Base-by-base conservation (phyloP, 2,329 filamentous ascomycete species). In the Berkeleyomyces basicola region DNA sequence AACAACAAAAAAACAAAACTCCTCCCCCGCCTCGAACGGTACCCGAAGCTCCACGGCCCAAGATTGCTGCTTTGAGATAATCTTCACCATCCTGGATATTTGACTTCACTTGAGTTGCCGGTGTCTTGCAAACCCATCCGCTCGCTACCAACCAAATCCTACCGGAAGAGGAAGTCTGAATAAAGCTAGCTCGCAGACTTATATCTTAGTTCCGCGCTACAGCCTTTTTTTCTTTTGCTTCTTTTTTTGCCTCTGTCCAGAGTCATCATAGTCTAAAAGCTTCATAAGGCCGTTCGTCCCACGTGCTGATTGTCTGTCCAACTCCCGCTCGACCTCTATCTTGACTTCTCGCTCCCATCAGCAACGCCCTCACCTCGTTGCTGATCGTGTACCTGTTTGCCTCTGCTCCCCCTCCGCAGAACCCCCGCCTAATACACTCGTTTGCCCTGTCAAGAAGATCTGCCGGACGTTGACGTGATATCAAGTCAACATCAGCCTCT, bases 71-170 rank as follows among this genome's bases (percentile, higher is more conserved):
- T 23, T 14, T 55, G 33, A 55, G 33, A 14, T 55, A 14, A n/a
- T 39, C 51, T 16, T 55, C 51, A 55, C 2, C 3, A 23, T 55
- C 31, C 51, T 55, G 14, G 51, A 55, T 55, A 39, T 55, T 36
- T 39, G 4, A 39, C 11, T 46, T 46, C 11, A 14, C 31, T 37
- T 39, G 36, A 53, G 36, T 14, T 11, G 37, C 51, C 51, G 33
- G 51, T 9, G 51, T 31, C 33, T 39, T 55, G 51, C 51, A 37
- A 39, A 51, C 7, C 11, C 37, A 47, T 47, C 37, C 51, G 51
- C 51, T 55, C 51, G 51, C 51, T 55, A 55, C 51, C 51, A 55
- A 39, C 51, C n/a, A 55, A 37, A 55, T 55, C 51, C 51, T 55
- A 14, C 51, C 10, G 51, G 51, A 55, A 55, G 51, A 37, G 36